These are phyloP conservation scores for Lecanosticta acicola DNA, from an alignment of 2,329 filamentous ascomycete genomes.

Conservation along the genomic window DNA sequence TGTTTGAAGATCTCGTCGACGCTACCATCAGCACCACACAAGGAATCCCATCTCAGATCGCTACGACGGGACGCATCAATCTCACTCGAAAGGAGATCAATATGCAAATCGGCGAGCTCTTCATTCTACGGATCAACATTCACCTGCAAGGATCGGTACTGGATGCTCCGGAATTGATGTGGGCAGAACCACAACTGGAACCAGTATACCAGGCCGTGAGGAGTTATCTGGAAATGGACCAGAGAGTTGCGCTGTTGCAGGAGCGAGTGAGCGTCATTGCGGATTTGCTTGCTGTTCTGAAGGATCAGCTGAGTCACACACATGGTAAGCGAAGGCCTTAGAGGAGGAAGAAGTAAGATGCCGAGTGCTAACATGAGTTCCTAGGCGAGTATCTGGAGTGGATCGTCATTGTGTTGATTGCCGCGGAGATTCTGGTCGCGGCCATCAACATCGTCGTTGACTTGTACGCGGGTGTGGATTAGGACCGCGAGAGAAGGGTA, in stretches of 20 bases:
- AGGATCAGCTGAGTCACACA: slow-evolving; percentile 90
- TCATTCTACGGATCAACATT: slow-evolving; percentile 96
- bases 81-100: slow-evolving; percentile 88
- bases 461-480: slow-evolving; percentile 59
- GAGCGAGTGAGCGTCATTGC: slow-evolving; percentile 90
- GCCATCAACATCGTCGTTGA: slow-evolving; percentile 94
- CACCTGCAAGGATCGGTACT: slow-evolving; percentile 95
- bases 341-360: not conserved
- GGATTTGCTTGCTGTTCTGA: slow-evolving; percentile 84
- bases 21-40: slow-evolving; percentile 91
- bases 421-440: slow-evolving; percentile 80
- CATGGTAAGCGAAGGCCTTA: slow-evolving; percentile 58
- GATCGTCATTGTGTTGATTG: slow-evolving; percentile 86
- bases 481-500: not conserved
- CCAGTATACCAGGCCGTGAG: slow-evolving; percentile 93
- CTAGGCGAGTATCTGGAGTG: slow-evolving; percentile 47
- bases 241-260: slow-evolving; percentile 80
- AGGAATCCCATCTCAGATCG: slow-evolving; percentile 87
- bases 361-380: slow-evolving; percentile 3
- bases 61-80: slow-evolving; percentile 83
- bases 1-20: slow-evolving; percentile 92
- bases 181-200: slow-evolving; percentile 94
- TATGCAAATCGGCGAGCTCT: slow-evolving; percentile 98
- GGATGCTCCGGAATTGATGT: slow-evolving; percentile 95
- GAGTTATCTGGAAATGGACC: slow-evolving; percentile 97